Evolutionary conservation across 2,329 filamentous ascomycete genomes (phyloP), one percentile per base, ranked within the genome.

Genomic region (Pezicula rhizophila): DNA sequence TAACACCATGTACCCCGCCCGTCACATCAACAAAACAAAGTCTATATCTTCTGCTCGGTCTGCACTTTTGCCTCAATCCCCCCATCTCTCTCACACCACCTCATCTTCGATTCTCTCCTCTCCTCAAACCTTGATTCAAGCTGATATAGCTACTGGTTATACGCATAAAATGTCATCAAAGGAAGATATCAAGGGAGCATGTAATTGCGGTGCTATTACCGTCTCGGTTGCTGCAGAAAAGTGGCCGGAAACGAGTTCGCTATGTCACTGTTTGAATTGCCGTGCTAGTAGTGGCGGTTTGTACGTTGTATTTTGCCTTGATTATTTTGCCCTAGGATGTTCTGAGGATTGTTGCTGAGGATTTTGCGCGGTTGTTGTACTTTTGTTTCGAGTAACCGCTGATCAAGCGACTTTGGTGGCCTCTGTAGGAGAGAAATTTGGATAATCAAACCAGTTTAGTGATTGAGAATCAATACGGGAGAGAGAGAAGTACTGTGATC

Each of bases 241-340:
- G 6, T 45, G 28, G 11, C 42, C 42, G 4, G 33, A 33, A 8
- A n/a, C 26, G 11, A 33, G 42, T 18, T 17, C 20, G 10, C 28
- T 45, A 12, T 45, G 42, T 25, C 42, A 45, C 10, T 45, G 42
- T n/a, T 20, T 45, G 17, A 45, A 45, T 37, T 45, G 42, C n/a
- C 26, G 20, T 15, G 28, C 18, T 15, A 20, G 25, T 34, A 17
- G 42, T n/a, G 11, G 42, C 4, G 10, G 25, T 17, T 34, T 45
- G 42, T 45, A 34, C 15, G 42, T 45, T 20, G 17, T 38, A 7
- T 12, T 18, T 38, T 38, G 14, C 8, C 8, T 38, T 14, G 5
- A 7, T 38, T 38, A 15, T 8, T 38, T 38, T 38, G 14, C 14
- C 11, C 12, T 18, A 12, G 18, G 14, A 15, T 38, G 35, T 8